Evolutionary conservation across 129 eudicot genomes (phyloP), one percentile per base, ranked within the genome.

Genomic region (Chrysanthemum lavandulifolium): DNA sequence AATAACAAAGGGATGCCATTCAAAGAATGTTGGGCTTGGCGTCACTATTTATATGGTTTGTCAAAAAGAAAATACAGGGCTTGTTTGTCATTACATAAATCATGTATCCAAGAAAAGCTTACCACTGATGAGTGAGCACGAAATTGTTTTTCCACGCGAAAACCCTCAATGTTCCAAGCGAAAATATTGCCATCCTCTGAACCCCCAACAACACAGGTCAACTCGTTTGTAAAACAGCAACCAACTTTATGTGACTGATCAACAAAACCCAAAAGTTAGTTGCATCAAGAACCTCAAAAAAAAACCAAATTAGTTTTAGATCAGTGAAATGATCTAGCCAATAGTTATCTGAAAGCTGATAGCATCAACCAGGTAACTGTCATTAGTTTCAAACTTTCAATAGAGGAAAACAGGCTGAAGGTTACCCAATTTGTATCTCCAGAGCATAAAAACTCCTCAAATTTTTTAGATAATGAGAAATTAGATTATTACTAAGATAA

Each of bases 81-180:
- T 40, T 64, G 52, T 8, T 48, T 53, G 18, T 53, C 58, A 14
- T 53, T 53, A 19, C 29, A 15, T 15, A 1, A 50, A 10, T 72
- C 60, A 23, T 7, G 57, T 21, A 56, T 61, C 33, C 18, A 36
- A 69, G 55, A 23, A 73, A 72, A 75, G 67, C 63, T 85, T 88
- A 86, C 97, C 91, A 94, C 97, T 57, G 93, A 90, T 27, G 89
- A 75, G 71, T 94, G 99, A 73, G 99, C 99, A 75, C 89, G 93
- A 51, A 94, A 90, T 47, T 86, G 88, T 70, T 96, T 79, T 18
- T 86, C 86, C 10, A 84, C 88, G 1, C 85, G 79, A 49, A 96
- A 96, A 84, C 90, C 94, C 25, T 86, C 94, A 79, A 94, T 73
- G 82, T 94, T 97, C 98, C 98, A 94, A 81, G 90, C 83, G 68